phyloP scores from a whole-genome alignment of 2,329 filamentous ascomycete genomes.

The Penicillium expansum region DNA sequence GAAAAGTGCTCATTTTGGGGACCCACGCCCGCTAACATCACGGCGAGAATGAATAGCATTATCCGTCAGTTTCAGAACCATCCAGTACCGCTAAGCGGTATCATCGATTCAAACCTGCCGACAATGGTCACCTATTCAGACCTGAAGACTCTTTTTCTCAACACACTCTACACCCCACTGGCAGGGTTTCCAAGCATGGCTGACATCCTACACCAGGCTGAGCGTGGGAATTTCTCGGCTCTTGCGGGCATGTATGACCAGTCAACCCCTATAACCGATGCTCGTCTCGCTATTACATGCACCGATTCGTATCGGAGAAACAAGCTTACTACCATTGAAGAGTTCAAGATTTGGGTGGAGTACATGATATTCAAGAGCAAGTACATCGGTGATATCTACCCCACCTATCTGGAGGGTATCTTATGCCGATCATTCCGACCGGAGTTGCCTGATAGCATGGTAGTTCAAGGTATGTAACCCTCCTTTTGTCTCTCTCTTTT shows the following conservation, averaged over 20 bases:
- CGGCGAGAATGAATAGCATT: constrained; percentile 46
- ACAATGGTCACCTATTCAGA: constrained; percentile 53
- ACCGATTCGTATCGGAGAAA: constrained; percentile 26
- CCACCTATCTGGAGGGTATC: constrained; percentile 11
- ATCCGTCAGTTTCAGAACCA: constrained; percentile 19
- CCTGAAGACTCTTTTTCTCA: constrained; percentile 46
- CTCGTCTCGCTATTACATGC: constrained; percentile 17
- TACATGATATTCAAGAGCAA: constrained; percentile 38
- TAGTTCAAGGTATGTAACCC: constrained; percentile 8
- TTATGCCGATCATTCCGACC: constrained; percentile 15
- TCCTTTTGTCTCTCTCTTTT: not conserved
- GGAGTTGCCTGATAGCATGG: constrained; percentile 16
- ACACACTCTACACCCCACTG: constrained; percentile 48
- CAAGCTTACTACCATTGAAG: constrained; percentile 35
- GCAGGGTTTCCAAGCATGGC: constrained; percentile 46
- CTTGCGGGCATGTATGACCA: constrained; percentile 12
- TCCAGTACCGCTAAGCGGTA: constrained; percentile 43
- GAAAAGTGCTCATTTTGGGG: constrained; percentile 19
- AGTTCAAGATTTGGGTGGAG: constrained; percentile 35
- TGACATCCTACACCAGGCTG: constrained; percentile 35
- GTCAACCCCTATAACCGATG: constrained; percentile 13
- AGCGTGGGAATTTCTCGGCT: constrained; percentile 11
- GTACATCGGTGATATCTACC: constrained; percentile 41
- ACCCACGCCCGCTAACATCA: constrained; percentile 32
- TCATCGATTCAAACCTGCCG: too few relatives aligned